phyloP scores from a whole-genome alignment of 2,329 filamentous ascomycete species.

The Nectriaceae sp. region DNA sequence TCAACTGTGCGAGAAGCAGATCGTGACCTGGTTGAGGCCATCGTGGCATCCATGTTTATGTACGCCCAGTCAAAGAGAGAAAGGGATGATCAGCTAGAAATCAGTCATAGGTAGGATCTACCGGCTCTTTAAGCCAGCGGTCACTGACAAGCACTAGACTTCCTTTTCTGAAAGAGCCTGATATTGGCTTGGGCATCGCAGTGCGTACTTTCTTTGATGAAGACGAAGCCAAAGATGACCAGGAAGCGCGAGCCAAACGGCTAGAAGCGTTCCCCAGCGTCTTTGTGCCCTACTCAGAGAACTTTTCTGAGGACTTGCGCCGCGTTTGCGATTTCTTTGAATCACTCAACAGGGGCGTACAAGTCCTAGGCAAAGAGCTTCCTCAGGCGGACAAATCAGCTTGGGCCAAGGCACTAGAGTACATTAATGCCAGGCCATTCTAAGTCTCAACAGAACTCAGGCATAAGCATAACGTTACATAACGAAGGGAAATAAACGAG shows the following conservation, averaged over 20 bases:
- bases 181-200: constrained; percentile 76
- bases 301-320: constrained; percentile 61
- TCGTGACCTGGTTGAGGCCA: constrained; percentile 81
- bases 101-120: constrained; percentile 69
- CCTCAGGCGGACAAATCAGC: constrained; percentile 46
- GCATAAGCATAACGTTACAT: constrained; percentile 19
- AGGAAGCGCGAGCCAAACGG: constrained; percentile 45
- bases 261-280: constrained; percentile 52
- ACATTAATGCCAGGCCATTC: constrained; percentile 48
- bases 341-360: constrained; percentile 58
- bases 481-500: constrained; percentile 11
- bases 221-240: constrained; percentile 59
- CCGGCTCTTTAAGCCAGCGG: background rate
- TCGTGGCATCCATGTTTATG: constrained; percentile 78
- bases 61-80: constrained; percentile 76
- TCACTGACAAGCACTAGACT: constrained; percentile 43
- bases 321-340: constrained; percentile 60
- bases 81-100: constrained; percentile 63
- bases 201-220: constrained; percentile 80
- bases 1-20: constrained; percentile 77
- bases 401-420: constrained; percentile 59
- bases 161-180: constrained; percentile 69
- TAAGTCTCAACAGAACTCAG: constrained; percentile 24
- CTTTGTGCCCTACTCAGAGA: constrained; percentile 60
- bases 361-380: constrained; percentile 53